Evolutionary conservation across 1,284 basidiomycete species (phyloP).

Genomic region (Cryptococcus sp.): DNA sequence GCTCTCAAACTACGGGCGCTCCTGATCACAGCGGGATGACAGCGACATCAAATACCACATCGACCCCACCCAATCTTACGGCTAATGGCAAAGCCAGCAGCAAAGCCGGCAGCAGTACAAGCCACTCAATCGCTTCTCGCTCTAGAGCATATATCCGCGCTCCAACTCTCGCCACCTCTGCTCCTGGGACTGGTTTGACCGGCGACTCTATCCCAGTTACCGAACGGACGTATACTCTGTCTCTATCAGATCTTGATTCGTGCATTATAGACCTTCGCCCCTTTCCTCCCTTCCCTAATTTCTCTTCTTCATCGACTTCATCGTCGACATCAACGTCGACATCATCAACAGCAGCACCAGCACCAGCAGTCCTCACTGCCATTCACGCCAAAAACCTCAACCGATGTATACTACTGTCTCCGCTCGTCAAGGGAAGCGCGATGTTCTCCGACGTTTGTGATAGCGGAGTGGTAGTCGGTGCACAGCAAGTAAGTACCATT

Average conservation of each 20-base stretch:
- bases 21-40: too few species aligned
- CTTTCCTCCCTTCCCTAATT: conserved; percentile 33
- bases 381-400: conserved; percentile 64
- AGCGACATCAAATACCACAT: too few species aligned
- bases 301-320: not conserved
- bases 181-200: not conserved
- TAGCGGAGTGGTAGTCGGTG: conserved; percentile 67
- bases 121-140: conserved; percentile 61
- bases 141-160: conserved; percentile 28
- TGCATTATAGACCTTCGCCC: conserved; percentile 67
- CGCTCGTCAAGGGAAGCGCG: conserved; percentile 66
- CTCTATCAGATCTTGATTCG: conserved; percentile 33
- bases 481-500: conserved; percentile 67
- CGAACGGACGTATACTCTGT: conserved; percentile 30
- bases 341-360: conserved; percentile 13
- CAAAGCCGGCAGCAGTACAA: conserved; percentile 18
- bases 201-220: conserved; percentile 4
- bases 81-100: too few species aligned
- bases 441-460: conserved; percentile 64
- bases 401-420: conserved; percentile 65
- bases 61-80: too few species aligned
- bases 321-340: conserved; percentile 6
- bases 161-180: conserved; percentile 1
- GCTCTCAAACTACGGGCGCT: too few species aligned
- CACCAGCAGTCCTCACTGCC: conserved; percentile 55